Base-by-base conservation (phyloP, 2,329 filamentous ascomycete species). In the Byssochlamys sp. region DNA sequence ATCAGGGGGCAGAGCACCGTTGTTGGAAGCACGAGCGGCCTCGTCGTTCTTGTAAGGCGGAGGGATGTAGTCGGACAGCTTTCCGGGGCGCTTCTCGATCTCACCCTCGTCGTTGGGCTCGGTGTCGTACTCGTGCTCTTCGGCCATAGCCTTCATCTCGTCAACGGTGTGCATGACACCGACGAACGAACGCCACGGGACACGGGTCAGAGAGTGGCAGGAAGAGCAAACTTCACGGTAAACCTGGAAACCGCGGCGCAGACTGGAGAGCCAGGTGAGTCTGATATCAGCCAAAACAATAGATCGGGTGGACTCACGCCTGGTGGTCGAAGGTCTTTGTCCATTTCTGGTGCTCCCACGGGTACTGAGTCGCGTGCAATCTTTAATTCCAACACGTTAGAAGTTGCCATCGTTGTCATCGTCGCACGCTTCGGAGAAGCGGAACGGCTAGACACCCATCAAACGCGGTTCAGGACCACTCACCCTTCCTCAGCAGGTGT, bases 161-260 rank as follows among this genome's bases (percentile, higher is more conserved):
- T 97, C 91, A 73, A 96, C 90, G 59, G 94, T 99, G 83, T 96
- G 84, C 76, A 95, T 83, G 65, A 84, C 84, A 75, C 94, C 94
- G 71, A 99, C 94, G 62, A 97, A 83, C 59, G 88, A 73, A 76
- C 94, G 90, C 84, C 95, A 99, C 60, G 94, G 92, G 59, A 99
- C 85, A 81, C 94, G 90, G 77, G 82, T 87, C 63, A 99, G 87
- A 62, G 94, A 99, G 83, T 99, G 94, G 85, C 94, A 99, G 69
- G 90, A 90, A 61, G 91, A 86, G 84, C 94, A 99, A 71, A 99
- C 94, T 80, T 99, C 94, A 68, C 88, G 90, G 84, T 99, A 99
- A 73, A 99, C 94, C 80, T 96, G 91, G 86, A 97, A 99, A 79
- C 94, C 94, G 81, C 94, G 91, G 77, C 94, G 94, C 66, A 99